Percentiles rank a stretch among this genome's conserved stretches.
phyloP scores from a whole-genome alignment of 768 basidiomycete species.

The Mycena galopus region DNA sequence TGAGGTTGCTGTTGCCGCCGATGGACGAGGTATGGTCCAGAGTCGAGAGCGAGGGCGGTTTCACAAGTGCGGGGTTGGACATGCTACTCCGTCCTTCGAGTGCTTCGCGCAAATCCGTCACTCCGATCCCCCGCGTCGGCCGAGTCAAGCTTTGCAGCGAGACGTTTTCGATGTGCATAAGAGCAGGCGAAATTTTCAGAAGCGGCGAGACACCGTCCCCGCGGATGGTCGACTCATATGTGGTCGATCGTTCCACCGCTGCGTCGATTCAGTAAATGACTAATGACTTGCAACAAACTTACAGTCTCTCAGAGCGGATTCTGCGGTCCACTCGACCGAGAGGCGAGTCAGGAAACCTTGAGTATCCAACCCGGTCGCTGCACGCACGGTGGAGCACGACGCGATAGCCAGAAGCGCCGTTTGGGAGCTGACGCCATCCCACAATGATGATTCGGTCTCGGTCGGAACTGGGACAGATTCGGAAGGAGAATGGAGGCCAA shows the following conservation, averaged over 20 bases:
- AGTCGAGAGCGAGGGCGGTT: slow-evolving; percentile 83
- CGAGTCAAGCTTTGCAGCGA: slow-evolving; percentile 88
- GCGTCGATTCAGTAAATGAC: slow-evolving; percentile 10
- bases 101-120: slow-evolving; percentile 89
- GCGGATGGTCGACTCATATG: slow-evolving; percentile 67
- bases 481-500: slow-evolving; percentile 60
- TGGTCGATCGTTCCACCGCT: slow-evolving; percentile 70
- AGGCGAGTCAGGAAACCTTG: slow-evolving; percentile 68
- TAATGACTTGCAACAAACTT: slow-evolving; percentile 33
- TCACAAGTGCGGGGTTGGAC: slow-evolving; percentile 79
- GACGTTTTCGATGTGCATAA: slow-evolving; percentile 93
- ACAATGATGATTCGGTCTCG: slow-evolving; percentile 41
- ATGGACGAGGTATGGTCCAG: slow-evolving; percentile 75
- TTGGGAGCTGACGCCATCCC: slow-evolving; percentile 65
- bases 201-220: slow-evolving; percentile 81
- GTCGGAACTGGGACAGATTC: slow-evolving; percentile 58
- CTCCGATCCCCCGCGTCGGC: slow-evolving; percentile 85
- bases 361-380: slow-evolving; percentile 73
- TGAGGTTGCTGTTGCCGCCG: slow-evolving; percentile 49
- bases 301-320: slow-evolving; percentile 84
- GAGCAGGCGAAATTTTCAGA: slow-evolving; percentile 83
- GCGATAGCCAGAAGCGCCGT: slow-evolving; percentile 69
- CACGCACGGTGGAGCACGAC: slow-evolving; percentile 66
- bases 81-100: slow-evolving; percentile 87
- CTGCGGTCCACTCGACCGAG: slow-evolving; percentile 76